phyloP scores from a whole-genome alignment of 116 monocot species.

The Zostera marina region DNA sequence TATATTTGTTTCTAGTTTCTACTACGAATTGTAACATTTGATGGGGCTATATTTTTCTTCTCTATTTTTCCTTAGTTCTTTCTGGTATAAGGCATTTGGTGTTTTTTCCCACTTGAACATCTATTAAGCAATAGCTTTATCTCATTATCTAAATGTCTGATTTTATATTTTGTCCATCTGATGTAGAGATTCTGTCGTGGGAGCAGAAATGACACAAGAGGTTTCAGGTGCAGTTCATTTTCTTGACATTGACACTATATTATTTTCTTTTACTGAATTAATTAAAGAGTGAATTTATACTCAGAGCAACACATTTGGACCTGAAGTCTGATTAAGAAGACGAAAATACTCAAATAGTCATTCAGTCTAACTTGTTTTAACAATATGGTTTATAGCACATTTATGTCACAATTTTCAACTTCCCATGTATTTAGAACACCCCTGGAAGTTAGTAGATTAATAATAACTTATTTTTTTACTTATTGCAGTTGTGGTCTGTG shows the following conservation, averaged over 20 bases:
- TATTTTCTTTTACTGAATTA: neutral
- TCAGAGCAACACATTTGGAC: neutral
- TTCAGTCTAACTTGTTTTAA: too few relatives aligned
- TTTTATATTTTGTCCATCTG: neutral
- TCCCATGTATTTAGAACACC: too few relatives aligned
- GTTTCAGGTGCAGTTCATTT: constrained; percentile 45
- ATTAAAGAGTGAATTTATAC: neutral
- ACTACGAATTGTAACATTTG: too few relatives aligned
- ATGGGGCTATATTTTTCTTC: neutral
- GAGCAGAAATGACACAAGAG: constrained; percentile 83
- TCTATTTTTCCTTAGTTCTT: neutral
- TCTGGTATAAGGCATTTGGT: neutral
- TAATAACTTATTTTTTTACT: neutral
- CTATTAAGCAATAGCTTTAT: neutral
- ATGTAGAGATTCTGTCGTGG: constrained; percentile 92
- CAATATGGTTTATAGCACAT: too few relatives aligned
- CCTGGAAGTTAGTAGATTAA: neutral
- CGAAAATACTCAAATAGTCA: too few relatives aligned
- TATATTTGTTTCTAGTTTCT: neutral
- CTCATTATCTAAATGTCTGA: neutral
- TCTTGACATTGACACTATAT: neutral
- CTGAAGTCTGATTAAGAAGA: neutral
- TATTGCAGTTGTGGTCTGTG: constrained; percentile 84
- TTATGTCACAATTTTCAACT: too few relatives aligned
- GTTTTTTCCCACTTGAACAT: neutral